Percentiles rank a stretch among this genome's conserved stretches.
These are phyloP conservation scores for Globisporangium splendens DNA, from an alignment of 352 stramenopile genomes.

Conservation along the genomic window DNA sequence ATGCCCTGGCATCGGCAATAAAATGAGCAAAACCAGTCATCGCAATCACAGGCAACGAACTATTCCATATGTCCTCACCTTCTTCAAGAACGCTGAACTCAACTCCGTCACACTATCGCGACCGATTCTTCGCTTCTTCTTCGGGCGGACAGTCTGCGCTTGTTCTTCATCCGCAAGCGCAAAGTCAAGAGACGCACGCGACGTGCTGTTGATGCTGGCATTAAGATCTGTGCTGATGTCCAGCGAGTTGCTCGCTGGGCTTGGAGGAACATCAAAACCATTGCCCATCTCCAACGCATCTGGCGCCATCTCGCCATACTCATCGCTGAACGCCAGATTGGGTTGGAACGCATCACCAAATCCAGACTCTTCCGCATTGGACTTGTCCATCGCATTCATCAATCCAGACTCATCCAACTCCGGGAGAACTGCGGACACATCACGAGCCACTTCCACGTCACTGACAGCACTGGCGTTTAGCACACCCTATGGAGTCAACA, in stretches of 20 bases:
- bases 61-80: slow-evolving; percentile 20
- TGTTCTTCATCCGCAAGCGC: slow-evolving; percentile 47
- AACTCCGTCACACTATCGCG: slow-evolving; percentile 80
- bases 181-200: slow-evolving; percentile 65
- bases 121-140: slow-evolving; percentile 81
- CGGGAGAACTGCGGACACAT: slow-evolving; percentile 50
- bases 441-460: slow-evolving; percentile 80
- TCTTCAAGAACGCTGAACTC: slow-evolving; percentile 68
- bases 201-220: slow-evolving; percentile 51
- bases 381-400: slow-evolving; percentile 45
- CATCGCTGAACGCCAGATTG: slow-evolving; percentile 58
- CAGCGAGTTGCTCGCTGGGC: slow-evolving; percentile 38
- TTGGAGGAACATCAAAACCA: slow-evolving; percentile 26
- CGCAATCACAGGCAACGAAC: neutral
- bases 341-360: slow-evolving; percentile 28
- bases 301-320: slow-evolving; percentile 33
- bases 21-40: neutral
- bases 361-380: slow-evolving; percentile 31
- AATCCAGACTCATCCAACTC: slow-evolving; percentile 58
- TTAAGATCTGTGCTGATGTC: slow-evolving; percentile 75
- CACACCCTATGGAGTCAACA: slow-evolving; percentile 14
- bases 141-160: slow-evolving; percentile 29
- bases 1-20: slow-evolving; percentile 29
- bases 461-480: slow-evolving; percentile 70
- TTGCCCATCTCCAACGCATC: slow-evolving; percentile 45